Base-by-base conservation (phyloP, 257 asterid species). In the Fraxinus pennsylvanica region DNA sequence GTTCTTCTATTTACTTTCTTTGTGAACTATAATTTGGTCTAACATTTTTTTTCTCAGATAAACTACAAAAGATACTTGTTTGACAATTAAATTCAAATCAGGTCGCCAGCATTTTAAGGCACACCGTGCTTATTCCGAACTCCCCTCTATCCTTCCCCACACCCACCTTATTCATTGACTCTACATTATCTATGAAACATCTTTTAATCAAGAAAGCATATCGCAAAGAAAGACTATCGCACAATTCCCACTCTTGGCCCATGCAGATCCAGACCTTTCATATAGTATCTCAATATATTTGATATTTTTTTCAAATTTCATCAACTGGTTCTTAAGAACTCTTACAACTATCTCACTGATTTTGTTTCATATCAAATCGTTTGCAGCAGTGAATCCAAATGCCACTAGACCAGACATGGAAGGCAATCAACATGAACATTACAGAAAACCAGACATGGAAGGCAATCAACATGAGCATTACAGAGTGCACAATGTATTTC, bases 401-500 rank as follows among this genome's bases (percentile, higher is more conserved):
- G 67, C 15, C 3, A 12, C 59, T 19, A 39, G 45, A 50, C 39
- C 71, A 32, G 45, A 27, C 7, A 35, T 1, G 0, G 30, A 32
- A 43, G 66, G 76, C 15, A 50, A 71, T 74, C 72, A 29, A 22
- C 71, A 54, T 79, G 3, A 7, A n/a, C 9, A 38, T 68, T 22
- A 12, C 33, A n/a, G 32, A 75, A 39, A 72, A 50, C 32, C 65
- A 32, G 59, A n/a, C 12, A 43, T 1, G 0, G 30, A 25, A 43
- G 43, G 73, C 15, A 50, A 70, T 74, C 72, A 29, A 21, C 71
- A 41, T 79, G 5, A 7, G n/a, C 10, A 39, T 68, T 22, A 8
- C 33, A n/a, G 32, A 75, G 74, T 59, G 9, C 61, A 72, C 27
- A 70, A 3, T 1, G 86, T 73, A 45, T 54, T 73, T 63, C 86